Conservation (phyloP, 495 filamentous ascomycete species). For the Niebla homalea region DNA sequence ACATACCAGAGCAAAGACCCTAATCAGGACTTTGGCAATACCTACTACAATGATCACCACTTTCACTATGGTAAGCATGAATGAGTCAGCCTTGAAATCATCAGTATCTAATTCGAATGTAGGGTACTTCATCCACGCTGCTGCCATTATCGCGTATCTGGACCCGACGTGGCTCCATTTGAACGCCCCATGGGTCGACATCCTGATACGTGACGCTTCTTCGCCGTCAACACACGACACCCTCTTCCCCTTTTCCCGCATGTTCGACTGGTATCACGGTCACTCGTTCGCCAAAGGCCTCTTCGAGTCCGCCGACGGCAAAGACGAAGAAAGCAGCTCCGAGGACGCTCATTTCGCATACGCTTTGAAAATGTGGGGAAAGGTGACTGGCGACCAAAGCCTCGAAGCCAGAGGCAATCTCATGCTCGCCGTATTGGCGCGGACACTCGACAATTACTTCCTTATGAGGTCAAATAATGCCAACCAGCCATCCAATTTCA, state of each 20-base stretch:
- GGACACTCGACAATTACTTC: conserved; percentile 68
- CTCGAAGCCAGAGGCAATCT: conserved; percentile 82
- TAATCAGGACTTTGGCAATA: conserved; percentile 68
- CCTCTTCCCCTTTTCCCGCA: conserved; percentile 74
- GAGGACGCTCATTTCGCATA: conserved; percentile 87
- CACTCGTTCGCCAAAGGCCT: conserved; percentile 95
- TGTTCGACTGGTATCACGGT: conserved; percentile 89
- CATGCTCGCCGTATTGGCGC: conserved; percentile 61
- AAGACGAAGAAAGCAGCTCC: conserved; percentile 82
- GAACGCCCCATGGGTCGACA: conserved; percentile 73
- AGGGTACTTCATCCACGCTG: conserved; percentile 81
- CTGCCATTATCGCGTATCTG: conserved; percentile 69
- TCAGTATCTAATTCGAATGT: conserved; percentile 16
- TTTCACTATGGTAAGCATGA: conserved; percentile 53
- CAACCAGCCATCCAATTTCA: conserved; percentile 65
- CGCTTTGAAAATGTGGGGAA: conserved; percentile 89
- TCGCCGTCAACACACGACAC: conserved; percentile 60
- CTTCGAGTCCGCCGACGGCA: conserved; percentile 82
- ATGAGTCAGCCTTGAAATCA: neutral
- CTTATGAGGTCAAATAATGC: conserved; percentile 55
- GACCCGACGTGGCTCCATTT: conserved; percentile 60
- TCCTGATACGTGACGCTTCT: conserved; percentile 61
- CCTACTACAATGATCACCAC: conserved; percentile 90
- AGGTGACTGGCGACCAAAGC: conserved; percentile 54
- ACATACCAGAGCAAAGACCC: conserved; percentile 61